phyloP scores from a whole-genome alignment of 176 grass and related monocot genomes.

The Bothriochloa decipiens region DNA sequence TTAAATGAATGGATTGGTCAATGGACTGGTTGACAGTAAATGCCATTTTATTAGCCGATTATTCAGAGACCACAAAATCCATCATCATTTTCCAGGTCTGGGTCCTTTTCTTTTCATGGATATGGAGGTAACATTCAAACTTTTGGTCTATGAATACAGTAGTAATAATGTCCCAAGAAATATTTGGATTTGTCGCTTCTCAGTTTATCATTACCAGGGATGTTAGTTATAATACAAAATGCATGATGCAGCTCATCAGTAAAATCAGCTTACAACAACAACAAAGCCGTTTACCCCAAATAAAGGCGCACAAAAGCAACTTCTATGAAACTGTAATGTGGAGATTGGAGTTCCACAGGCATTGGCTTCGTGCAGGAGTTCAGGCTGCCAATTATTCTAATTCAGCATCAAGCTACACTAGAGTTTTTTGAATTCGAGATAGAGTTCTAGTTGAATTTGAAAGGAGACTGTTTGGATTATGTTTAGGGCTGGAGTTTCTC shows the following conservation, averaged over 20 bases:
- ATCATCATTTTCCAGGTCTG: not conserved
- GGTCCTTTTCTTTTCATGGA: not conserved
- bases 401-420: not conserved
- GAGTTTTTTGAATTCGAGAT: not conserved
- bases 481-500: not conserved
- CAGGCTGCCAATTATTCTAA: not conserved
- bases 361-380: not conserved
- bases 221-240: slow-evolving; percentile 23
- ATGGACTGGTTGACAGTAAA: too few relatives aligned
- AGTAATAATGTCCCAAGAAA: not conserved
- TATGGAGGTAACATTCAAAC: not conserved
- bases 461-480: not conserved
- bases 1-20: too few relatives aligned
- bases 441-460: not conserved
- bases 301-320: not conserved
- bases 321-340: not conserved
- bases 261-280: not conserved
- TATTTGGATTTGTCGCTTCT: not conserved
- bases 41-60: not conserved
- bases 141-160: not conserved
- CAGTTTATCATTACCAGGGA: not conserved
- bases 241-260: not conserved
- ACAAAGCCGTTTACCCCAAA: not conserved
- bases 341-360: not conserved
- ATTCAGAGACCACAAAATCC: not conserved